Evolutionary conservation across 2,329 filamentous ascomycete genomes (phyloP).

Genomic region (Fusarium torreyae): DNA sequence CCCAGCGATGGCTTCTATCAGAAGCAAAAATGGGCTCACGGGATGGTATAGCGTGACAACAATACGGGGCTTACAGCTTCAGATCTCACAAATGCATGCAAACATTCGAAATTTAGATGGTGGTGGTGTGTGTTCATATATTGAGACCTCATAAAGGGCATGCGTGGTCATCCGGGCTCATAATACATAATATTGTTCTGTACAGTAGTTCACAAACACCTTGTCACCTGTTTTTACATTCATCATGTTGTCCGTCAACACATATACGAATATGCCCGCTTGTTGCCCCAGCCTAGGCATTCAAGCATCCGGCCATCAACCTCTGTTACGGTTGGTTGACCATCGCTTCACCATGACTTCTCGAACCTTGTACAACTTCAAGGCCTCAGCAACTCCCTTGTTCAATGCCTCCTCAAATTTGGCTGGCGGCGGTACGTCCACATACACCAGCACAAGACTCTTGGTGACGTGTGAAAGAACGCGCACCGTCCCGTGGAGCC

Average conservation of each 20-base stretch:
- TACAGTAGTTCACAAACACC: conserved; percentile 30
- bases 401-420: conserved; percentile 61
- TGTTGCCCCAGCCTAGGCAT: background rate
- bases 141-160: background rate
- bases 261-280: conserved; percentile 25
- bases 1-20: conserved; percentile 39
- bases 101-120: background rate
- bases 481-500: conserved; percentile 90
- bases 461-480: conserved; percentile 93
- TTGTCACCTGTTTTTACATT: conserved; percentile 16
- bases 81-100: background rate
- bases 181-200: conserved; percentile 21
- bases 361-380: conserved; percentile 81
- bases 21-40: conserved; percentile 33
- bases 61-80: conserved; percentile 3
- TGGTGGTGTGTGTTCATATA: background rate
- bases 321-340: conserved; percentile 82
- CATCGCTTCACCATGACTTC: conserved; percentile 88
- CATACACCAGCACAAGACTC: conserved; percentile 89
- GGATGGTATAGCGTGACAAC: conserved; percentile 3
- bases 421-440: conserved; percentile 84
- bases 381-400: conserved; percentile 72
- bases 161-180: conserved; percentile 1
- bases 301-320: background rate
- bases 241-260: conserved; percentile 2